phyloP scores from a whole-genome alignment of 805 yeast species.

The Wickerhamiella sergipiensis region DNA sequence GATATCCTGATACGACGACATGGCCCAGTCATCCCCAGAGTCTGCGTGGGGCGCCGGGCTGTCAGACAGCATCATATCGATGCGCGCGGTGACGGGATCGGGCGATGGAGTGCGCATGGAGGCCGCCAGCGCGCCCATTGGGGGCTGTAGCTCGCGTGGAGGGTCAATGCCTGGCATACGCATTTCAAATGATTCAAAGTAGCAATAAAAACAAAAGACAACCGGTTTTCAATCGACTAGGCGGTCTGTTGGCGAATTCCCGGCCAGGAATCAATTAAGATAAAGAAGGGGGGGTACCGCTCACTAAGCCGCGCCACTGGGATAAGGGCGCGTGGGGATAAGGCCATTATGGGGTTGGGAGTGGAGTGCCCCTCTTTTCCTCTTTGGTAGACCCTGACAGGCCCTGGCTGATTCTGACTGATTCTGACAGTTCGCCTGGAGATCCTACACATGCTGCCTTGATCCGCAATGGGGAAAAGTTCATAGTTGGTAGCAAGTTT shows the following conservation, averaged over 20 bases:
- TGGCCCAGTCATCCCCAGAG: constrained; percentile 11
- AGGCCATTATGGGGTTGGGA: not conserved
- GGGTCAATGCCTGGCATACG: not conserved
- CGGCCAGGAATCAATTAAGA: not conserved
- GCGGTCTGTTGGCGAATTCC: not conserved
- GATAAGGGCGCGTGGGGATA: not conserved
- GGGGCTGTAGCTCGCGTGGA: not conserved
- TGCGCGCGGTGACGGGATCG: constrained; percentile 1
- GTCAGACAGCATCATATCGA: not conserved
- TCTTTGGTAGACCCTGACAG: no score
- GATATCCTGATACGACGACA: constrained; percentile 5
- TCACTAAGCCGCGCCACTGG: not conserved
- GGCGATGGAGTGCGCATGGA: not conserved
- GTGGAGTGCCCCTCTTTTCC: not conserved
- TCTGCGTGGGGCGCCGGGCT: not conserved
- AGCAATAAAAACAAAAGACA: no score
- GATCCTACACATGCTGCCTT: no score
- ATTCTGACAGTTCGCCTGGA: no score
- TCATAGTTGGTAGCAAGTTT: no score
- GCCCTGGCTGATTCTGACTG: no score
- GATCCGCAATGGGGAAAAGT: no score
- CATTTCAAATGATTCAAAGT: not conserved
- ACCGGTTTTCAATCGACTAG: not conserved
- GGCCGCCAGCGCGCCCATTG: not conserved
- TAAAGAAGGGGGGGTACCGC: not conserved